A percentile compares a stretch with the other conserved stretches of the same genome.
These are phyloP conservation scores for Xylaria scruposa DNA, from an alignment of 495 filamentous ascomycete species.

Conservation along the genomic window DNA sequence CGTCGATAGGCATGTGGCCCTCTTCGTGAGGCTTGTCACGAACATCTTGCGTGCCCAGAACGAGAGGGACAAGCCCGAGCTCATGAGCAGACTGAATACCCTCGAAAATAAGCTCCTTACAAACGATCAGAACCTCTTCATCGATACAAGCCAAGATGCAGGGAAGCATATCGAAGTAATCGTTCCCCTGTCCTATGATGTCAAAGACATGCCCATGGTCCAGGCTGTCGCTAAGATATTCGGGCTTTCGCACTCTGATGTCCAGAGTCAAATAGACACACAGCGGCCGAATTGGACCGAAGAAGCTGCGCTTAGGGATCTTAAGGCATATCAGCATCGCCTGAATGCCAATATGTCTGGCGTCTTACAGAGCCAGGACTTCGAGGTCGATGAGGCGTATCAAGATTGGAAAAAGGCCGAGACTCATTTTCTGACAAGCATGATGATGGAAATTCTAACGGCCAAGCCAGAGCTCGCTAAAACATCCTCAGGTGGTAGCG, in stretches of 20 bases:
- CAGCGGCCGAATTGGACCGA: slow-evolving; percentile 86
- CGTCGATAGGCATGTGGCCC: slow-evolving; percentile 91
- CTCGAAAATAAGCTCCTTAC: slow-evolving; percentile 92
- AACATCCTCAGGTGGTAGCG: slow-evolving; percentile 41
- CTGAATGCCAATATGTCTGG: slow-evolving; percentile 77
- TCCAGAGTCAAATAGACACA: slow-evolving; percentile 84
- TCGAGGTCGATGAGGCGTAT: slow-evolving; percentile 89
- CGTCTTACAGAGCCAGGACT: slow-evolving; percentile 82
- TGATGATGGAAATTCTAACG: slow-evolving; percentile 89
- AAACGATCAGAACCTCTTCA: slow-evolving; percentile 89
- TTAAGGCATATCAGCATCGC: slow-evolving; percentile 90
- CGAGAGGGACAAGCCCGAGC: slow-evolving; percentile 78
- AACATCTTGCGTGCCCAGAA: slow-evolving; percentile 76
- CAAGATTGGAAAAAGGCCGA: slow-evolving; percentile 90
- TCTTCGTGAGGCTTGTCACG: slow-evolving; percentile 89
- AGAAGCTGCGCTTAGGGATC: slow-evolving; percentile 84
- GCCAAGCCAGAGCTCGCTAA: slow-evolving; percentile 87
- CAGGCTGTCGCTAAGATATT: slow-evolving; percentile 86
- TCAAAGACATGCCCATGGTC: slow-evolving; percentile 96
- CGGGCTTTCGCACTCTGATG: slow-evolving; percentile 72
- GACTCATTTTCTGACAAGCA: slow-evolving; percentile 79
- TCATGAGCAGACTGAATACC: slow-evolving; percentile 76
- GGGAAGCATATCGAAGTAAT: slow-evolving; percentile 75
- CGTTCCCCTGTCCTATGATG: slow-evolving; percentile 83
- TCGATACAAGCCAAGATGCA: slow-evolving; percentile 58